Base-by-base conservation (phyloP, 1,284 basidiomycete genomes). In the Cutaneotrichosporon sp. region DNA sequence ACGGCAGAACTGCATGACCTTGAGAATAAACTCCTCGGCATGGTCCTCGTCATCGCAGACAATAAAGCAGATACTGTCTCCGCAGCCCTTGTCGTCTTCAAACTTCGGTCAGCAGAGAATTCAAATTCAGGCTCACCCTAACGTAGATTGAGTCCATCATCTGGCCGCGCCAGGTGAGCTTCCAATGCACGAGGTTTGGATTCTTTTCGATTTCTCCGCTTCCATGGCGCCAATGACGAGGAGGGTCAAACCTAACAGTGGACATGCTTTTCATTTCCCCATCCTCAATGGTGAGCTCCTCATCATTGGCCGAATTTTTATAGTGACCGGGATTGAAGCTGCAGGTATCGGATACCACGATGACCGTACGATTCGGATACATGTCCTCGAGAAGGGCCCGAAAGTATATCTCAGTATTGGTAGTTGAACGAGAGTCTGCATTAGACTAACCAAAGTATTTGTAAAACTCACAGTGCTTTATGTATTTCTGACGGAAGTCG, bases 11-110 rank as follows among this genome's bases (percentile, higher is more conserved):
- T 78, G 65, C 0, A 83, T 82, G 5, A 78, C 77, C 2, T 79
- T 76, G 18, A 83, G 65, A 4, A 89, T 69, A 9, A 88, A 74
- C 2, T 78, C 65, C n/a, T 82, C 78, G 3, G 79, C 73, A 4
- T 36, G 15, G 12, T 79, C 77, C 49, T 84, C 82, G 23, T 85
- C 77, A 55, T 55, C 43, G 4, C 22, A 12, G 34, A 69, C 47
- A 43, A 71, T 66, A 68, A 54, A 67, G 64, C 22, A n/a, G n/a
- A n/a, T n/a, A 41, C 45, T 10, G 58, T 37, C 22, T 47, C 48
- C n/a, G n/a, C n/a, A n/a, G 7, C 34, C 35, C 50, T 54, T 61
- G 10, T 54, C 56, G 21, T 63, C 61, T 1, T 49, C n/a, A 59
- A 59, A 67, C 63, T 63, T 37, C 9, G 4, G 49, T 55, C 41